Evolutionary conservation across 2,329 filamentous ascomycete species (phyloP).

Genomic region (Ophiostoma tasmaniense): DNA sequence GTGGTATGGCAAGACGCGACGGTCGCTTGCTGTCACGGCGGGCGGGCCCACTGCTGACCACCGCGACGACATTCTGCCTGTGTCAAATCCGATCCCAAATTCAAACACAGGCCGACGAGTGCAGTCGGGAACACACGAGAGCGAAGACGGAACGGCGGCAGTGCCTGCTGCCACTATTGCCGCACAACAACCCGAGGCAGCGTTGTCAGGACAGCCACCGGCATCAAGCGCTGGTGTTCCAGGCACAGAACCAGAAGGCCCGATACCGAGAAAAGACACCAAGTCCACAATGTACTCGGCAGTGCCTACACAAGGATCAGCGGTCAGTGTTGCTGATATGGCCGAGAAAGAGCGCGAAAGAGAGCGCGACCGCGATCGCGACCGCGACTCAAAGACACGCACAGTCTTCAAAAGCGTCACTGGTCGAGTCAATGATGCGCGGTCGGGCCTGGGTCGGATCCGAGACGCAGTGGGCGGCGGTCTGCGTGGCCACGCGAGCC

Average conservation of each 20-base stretch:
- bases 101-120: neutral
- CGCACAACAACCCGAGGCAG: neutral
- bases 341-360: neutral
- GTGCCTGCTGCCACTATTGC: neutral
- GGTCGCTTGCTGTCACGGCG: neutral
- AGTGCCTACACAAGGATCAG: slow-evolving; percentile 35
- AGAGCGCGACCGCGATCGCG: slow-evolving; percentile 5
- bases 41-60: neutral
- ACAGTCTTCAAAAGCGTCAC: slow-evolving; percentile 72
- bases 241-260: neutral
- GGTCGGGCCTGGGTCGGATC: slow-evolving; percentile 74
- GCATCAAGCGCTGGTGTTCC: neutral
- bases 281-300: slow-evolving; percentile 36
- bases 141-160: neutral
- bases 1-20: slow-evolving; percentile 78
- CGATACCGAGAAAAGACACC: slow-evolving; percentile 37
- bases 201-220: neutral
- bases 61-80: neutral
- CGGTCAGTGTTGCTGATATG: slow-evolving; percentile 31
- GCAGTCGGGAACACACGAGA: neutral
- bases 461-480: slow-evolving; percentile 69
- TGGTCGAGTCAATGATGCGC: slow-evolving; percentile 69
- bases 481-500: slow-evolving; percentile 43
- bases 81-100: too few species aligned
- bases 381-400: slow-evolving; percentile 34